A percentile compares a stretch with the other conserved stretches of the same genome.
Evolutionary conservation across 306 rosid genomes (phyloP).

Genomic region (Begonia loranthoides): DNA sequence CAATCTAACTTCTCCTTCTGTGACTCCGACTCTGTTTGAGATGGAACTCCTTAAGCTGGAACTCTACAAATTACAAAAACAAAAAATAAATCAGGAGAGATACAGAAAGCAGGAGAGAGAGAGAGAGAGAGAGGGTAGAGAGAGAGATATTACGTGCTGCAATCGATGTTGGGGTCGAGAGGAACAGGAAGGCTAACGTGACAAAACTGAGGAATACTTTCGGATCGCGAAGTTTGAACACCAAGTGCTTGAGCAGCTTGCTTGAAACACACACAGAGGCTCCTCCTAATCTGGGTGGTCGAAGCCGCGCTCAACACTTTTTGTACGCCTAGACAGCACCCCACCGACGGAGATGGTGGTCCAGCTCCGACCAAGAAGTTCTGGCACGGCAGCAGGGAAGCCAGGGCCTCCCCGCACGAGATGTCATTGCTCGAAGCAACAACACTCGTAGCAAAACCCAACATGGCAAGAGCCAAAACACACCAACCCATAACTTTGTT

Average conservation of each 20-base stretch:
- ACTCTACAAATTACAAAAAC: constrained; percentile 4
- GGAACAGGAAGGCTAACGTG: constrained; percentile 7
- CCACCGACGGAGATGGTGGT: not conserved
- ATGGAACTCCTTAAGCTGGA: not conserved
- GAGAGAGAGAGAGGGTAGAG: not conserved
- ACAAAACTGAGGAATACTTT: constrained; percentile 7
- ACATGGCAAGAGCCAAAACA: not conserved
- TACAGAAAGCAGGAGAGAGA: too few species aligned
- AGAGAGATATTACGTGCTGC: constrained; percentile 10
- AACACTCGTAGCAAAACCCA: constrained; percentile 3
- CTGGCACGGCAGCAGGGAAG: constrained; percentile 2
- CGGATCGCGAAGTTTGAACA: constrained; percentile 3
- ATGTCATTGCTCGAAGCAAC: constrained; percentile 1
- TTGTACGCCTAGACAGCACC: constrained; percentile 7
- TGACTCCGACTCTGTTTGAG: too few species aligned
- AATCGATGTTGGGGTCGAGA: constrained; percentile 15
- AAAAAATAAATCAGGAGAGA: not conserved
- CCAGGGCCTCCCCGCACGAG: constrained; percentile 10
- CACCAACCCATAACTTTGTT: constrained; percentile 8
- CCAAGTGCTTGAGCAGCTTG: not conserved
- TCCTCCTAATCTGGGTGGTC: constrained; percentile 1
- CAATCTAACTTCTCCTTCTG: too few species aligned
- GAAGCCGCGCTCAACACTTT: not conserved
- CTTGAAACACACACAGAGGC: constrained; percentile 11
- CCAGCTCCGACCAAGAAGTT: constrained; percentile 6